Conservation (phyloP, 345 rosid genomes). For the Pugionium dolabratum region DNA sequence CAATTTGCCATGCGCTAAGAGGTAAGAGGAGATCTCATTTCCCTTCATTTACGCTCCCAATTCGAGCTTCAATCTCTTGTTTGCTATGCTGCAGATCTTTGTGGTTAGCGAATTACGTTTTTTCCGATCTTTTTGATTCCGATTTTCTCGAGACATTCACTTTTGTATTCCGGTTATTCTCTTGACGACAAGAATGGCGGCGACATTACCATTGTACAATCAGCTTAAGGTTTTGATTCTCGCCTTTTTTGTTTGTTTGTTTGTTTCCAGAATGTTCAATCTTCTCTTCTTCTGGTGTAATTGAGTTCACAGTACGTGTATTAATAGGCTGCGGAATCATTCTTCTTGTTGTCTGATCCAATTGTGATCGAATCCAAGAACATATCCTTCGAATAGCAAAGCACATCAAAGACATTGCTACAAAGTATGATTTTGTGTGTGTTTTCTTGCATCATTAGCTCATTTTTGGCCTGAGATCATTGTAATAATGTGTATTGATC, state of each 20-base stretch:
- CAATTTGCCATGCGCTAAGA: too few relatives aligned
- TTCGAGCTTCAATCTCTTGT: constrained; percentile 10
- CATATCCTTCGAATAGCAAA: constrained; percentile 79
- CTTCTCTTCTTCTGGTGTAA: neutral
- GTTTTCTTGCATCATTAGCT: constrained; percentile 11
- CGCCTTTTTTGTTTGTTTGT: neutral
- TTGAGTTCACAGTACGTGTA: constrained; percentile 7
- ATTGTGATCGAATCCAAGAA: constrained; percentile 95
- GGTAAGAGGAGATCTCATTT: too few relatives aligned
- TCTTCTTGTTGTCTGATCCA: constrained; percentile 91
- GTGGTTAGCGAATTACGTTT: neutral
- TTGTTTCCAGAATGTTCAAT: neutral
- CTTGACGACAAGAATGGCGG: constrained; percentile 44
- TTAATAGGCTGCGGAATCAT: constrained; percentile 73
- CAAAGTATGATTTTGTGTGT: constrained; percentile 53
- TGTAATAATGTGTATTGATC: constrained; percentile 4
- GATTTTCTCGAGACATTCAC: constrained; percentile 10
- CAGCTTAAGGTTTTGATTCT: constrained; percentile 62
- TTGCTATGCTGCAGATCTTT: constrained; percentile 20
- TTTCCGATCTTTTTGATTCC: neutral
- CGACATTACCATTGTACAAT: constrained; percentile 55
- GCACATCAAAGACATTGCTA: constrained; percentile 61
- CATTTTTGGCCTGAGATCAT: neutral
- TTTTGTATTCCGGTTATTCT: neutral
- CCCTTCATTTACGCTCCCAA: too few relatives aligned